phyloP scores from a whole-genome alignment of 108 stramenopile species.

The Asterionellopsis glacialis region DNA sequence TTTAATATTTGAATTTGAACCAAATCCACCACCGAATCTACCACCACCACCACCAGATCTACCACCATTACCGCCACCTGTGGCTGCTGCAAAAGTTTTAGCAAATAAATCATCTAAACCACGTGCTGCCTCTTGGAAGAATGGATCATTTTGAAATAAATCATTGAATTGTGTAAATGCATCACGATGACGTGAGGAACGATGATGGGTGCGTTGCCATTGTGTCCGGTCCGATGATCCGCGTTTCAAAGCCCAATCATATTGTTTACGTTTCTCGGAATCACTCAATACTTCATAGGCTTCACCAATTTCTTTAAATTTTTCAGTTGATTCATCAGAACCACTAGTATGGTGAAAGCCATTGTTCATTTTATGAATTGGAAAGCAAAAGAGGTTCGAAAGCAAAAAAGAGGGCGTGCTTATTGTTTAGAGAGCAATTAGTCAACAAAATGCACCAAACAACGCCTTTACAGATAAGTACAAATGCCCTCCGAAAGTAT shows the following conservation, averaged over 20 bases:
- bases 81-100: slow-evolving; percentile 22
- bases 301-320: slow-evolving; percentile 72
- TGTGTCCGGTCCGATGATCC: no score
- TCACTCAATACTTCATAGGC: slow-evolving; percentile 89
- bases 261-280: slow-evolving; percentile 52
- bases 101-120: slow-evolving; percentile 64
- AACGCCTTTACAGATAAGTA: no score
- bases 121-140: slow-evolving; percentile 54
- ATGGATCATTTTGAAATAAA: slow-evolving; percentile 68
- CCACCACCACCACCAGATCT: no score
- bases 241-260: slow-evolving; percentile 30
- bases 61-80: slow-evolving; percentile 5
- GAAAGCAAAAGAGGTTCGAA: no score
- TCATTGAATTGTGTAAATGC: slow-evolving; percentile 63
- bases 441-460: no score
- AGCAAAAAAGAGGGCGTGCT: no score
- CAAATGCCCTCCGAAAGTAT: no score
- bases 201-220: neutral
- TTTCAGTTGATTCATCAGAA: slow-evolving; percentile 19
- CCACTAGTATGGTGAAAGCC: no score
- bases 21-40: no score
- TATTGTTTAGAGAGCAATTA: no score
- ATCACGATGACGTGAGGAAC: slow-evolving; percentile 17
- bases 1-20: no score
- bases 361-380: no score